Base-by-base conservation (phyloP, 176 grass and related monocot species). In the Phoenix roebelenii region DNA sequence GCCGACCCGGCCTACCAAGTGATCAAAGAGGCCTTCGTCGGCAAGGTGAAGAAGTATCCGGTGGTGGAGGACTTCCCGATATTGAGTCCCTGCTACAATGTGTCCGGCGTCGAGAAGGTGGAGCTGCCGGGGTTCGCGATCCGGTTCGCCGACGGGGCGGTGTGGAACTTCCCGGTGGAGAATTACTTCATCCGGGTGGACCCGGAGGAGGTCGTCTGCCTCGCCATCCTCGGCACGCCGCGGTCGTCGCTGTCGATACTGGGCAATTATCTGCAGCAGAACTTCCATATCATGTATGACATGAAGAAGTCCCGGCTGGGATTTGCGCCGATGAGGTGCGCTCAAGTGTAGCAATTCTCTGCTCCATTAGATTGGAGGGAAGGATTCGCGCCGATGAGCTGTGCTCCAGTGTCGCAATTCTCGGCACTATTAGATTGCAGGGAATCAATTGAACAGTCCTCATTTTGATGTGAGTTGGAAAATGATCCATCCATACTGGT, bases 231-330 rank as follows among this genome's bases (percentile, higher is more conserved):
- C 12, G 81, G 79, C 52, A 92, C 82, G 30, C 94, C 82, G 51
- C 65, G 60, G 9, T 79, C 82, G 19, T 54, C 66, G 1, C 59
- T 93, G 72, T 76, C 79, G 39, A 98, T 98, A 57, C 73, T 98
- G 19, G 88, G 94, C 15, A 98, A 98, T 67, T 92, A 85, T 70
- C 94, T 85, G 76, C 94, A 98, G 72, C 94, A 98, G 67, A 98
- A 98, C 49, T 98, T 98, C 69, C 87, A 98, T 18, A 75, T 98
- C 3, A 32, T 86, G 6, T 98, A 93, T 18, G 94, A 98, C 58
- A 22, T 92, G 25, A 64, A 93, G 25, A 68, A 69, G 44, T 77
- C 79, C 56, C 73, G 76, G 17, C 70, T 93, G 1, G 94, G 94
- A 14, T 98, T 98, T 55, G 94, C 82, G 16, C 94, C 88, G 4